phyloP scores from a whole-genome alignment of 2,329 filamentous ascomycete species.

The Trichoderma sp. region DNA sequence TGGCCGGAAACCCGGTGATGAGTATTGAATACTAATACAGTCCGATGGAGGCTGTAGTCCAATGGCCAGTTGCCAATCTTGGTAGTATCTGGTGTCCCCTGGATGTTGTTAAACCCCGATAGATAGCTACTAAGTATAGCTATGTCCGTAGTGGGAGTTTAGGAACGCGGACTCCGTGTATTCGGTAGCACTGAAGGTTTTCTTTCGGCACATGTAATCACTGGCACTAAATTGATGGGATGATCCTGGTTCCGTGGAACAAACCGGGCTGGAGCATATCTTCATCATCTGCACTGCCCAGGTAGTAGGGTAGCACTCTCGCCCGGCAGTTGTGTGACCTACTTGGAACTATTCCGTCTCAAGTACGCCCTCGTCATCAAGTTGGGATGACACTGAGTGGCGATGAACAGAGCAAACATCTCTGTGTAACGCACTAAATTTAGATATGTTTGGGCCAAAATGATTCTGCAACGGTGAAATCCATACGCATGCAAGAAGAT shows the following conservation, averaged over 20 bases:
- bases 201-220: neutral
- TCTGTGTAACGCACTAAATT: too few species aligned
- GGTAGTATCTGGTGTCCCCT: neutral
- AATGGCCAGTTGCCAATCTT: neutral
- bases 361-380: too few species aligned
- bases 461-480: neutral
- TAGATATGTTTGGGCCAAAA: too few species aligned
- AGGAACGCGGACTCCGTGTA: neutral
- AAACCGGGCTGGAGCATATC: neutral
- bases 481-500: too few species aligned
- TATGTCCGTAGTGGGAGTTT: neutral
- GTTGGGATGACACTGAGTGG: too few species aligned
- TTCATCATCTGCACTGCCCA: neutral
- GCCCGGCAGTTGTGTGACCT: neutral
- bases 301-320: neutral
- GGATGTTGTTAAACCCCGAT: neutral
- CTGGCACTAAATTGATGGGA: neutral
- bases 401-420: too few species aligned
- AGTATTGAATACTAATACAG: neutral
- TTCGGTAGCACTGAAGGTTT: neutral
- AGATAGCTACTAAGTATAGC: too few species aligned
- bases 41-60: neutral
- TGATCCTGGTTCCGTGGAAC: neutral
- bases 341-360: neutral
- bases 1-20: constrained; percentile 5